phyloP scores from a whole-genome alignment of 306 rosid genomes.

The Vicia faba region DNA sequence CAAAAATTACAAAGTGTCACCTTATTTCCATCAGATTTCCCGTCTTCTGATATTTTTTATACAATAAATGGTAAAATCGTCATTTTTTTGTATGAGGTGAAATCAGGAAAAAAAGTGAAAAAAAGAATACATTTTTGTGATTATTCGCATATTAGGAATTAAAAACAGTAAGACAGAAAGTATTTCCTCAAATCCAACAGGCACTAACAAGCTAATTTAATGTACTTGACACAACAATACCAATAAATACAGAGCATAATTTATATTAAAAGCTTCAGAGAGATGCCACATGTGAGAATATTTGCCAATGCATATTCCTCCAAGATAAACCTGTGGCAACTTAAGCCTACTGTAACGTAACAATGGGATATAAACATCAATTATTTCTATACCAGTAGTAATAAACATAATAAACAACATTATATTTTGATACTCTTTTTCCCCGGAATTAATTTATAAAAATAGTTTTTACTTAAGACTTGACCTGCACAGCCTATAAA shows the following conservation, averaged over 20 bases:
- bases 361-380: constrained; percentile 8
- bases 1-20: background rate
- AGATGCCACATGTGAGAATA: constrained; percentile 11
- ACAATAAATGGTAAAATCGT: background rate
- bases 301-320: constrained; percentile 23
- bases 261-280: constrained; percentile 11
- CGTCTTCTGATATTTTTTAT: background rate
- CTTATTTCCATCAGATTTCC: background rate
- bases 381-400: constrained; percentile 32
- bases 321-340: background rate
- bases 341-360: constrained; percentile 6
- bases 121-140: background rate
- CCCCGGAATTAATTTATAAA: constrained; percentile 4
- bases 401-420: constrained; percentile 7
- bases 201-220: constrained; percentile 15
- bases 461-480: constrained; percentile 4
- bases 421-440: background rate
- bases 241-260: constrained; percentile 16
- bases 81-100: background rate
- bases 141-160: background rate
- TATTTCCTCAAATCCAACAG: constrained; percentile 4
- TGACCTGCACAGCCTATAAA: background rate
- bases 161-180: background rate
- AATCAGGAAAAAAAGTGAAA: background rate
- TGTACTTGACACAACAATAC: constrained; percentile 9